Conservation (phyloP, 164 flowering plant species). For the Stephania japonica region DNA sequence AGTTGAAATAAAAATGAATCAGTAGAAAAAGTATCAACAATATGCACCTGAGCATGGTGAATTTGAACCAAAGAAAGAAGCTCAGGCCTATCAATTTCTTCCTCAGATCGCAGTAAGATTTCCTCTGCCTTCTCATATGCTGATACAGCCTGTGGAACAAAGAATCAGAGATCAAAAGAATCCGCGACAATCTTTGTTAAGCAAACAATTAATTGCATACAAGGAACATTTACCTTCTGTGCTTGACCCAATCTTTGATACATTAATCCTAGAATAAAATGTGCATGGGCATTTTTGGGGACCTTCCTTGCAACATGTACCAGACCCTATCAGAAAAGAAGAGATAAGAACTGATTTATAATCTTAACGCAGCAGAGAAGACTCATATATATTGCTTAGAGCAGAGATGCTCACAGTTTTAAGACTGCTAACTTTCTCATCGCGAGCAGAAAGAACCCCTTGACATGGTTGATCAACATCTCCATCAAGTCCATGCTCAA, state of each 20-base stretch:
- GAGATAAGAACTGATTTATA: too few species aligned
- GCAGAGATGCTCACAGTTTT: constrained; percentile 56
- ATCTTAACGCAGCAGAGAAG: background rate
- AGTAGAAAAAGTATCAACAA: background rate
- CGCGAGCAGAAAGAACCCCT: constrained; percentile 61
- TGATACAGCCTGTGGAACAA: constrained; percentile 47
- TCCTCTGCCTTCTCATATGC: constrained; percentile 88
- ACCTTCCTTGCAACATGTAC: constrained; percentile 85
- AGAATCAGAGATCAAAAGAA: background rate
- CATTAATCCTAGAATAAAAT: constrained; percentile 87
- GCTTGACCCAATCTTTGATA: constrained; percentile 87
- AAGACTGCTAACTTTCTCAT: constrained; percentile 86
- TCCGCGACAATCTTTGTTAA: background rate
- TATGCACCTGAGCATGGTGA: constrained; percentile 89
- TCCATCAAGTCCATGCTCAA: constrained; percentile 58
- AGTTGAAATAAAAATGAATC: constrained; percentile 2
- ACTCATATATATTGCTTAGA: background rate
- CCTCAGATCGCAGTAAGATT: constrained; percentile 62
- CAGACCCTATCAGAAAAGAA: constrained; percentile 48
- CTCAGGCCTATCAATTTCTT: constrained; percentile 81
- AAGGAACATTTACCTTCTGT: constrained; percentile 53
- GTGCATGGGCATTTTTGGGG: constrained; percentile 96
- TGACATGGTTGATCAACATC: constrained; percentile 69
- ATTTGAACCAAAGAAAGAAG: constrained; percentile 75
- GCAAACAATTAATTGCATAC: constrained; percentile 2